These are phyloP conservation scores for Durio zibethinus DNA, from an alignment of 345 rosid species.

Conservation along the genomic window DNA sequence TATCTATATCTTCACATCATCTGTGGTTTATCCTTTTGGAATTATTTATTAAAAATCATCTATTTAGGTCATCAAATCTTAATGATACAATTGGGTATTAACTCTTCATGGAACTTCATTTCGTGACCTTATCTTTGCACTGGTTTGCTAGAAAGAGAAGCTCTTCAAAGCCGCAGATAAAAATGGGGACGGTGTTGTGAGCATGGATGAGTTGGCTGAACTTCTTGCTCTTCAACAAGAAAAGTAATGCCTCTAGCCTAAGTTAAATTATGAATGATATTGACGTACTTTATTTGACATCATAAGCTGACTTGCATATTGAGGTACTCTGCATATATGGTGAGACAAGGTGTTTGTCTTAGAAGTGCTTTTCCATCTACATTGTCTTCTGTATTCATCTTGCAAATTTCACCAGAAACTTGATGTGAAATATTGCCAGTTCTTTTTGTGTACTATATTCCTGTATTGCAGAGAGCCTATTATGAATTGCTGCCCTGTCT, in stretches of 20 bases:
- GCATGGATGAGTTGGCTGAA: slow-evolving; percentile 89
- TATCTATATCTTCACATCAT: background rate
- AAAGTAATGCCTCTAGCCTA: slow-evolving; percentile 44
- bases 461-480: slow-evolving; percentile 62
- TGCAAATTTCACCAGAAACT: background rate
- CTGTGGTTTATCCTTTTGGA: background rate
- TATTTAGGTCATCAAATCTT: slow-evolving; percentile 11
- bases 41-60: background rate
- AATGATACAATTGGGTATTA: background rate
- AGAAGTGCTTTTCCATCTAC: background rate
- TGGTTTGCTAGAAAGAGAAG: slow-evolving; percentile 72
- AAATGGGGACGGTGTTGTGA: slow-evolving; percentile 84
- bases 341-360: background rate
- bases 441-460: slow-evolving; percentile 4
- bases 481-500: slow-evolving; percentile 79
- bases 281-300: background rate
- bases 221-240: slow-evolving; percentile 88
- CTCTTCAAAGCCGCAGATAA: slow-evolving; percentile 85
- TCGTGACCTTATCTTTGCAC: slow-evolving; percentile 26
- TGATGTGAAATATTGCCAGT: background rate
- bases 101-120: background rate
- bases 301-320: background rate
- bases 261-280: background rate
- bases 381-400: background rate
- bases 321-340: too few relatives aligned